Evolutionary conservation across 1,284 basidiomycete species (phyloP).

Genomic region (Ceratobasidium theobromae): DNA sequence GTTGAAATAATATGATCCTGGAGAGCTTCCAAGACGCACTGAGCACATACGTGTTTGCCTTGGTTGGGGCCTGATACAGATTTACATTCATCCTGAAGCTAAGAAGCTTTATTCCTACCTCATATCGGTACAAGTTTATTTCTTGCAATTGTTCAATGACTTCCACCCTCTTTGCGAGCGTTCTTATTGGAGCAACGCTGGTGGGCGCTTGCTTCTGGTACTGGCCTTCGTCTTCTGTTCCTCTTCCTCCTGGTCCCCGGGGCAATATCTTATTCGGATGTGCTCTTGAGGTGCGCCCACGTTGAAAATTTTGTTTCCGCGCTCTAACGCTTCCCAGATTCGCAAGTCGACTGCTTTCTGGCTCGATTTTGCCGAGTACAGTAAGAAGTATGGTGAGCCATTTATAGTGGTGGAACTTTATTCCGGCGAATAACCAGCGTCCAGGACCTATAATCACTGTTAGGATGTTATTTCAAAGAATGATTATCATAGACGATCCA

Average conservation of each 20-base stretch:
- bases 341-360: conserved; percentile 11
- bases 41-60: no score
- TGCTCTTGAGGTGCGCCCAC: background rate
- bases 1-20: no score
- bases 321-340: background rate
- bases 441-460: conserved; percentile 4
- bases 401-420: background rate
- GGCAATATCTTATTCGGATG: conserved; percentile 20
- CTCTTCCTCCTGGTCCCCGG: conserved; percentile 10
- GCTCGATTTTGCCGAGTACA: conserved; percentile 8
- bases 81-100: no score
- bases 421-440: background rate
- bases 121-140: no score
- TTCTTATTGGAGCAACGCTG: background rate
- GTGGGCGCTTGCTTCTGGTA: background rate
- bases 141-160: background rate
- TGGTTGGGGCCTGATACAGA: no score
- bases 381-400: background rate
- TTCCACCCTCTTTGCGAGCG: background rate
- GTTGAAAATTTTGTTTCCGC: background rate
- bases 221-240: background rate
- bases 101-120: no score
- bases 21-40: no score
- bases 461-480: conserved; percentile 8
- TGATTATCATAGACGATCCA: conserved; percentile 13